Percentiles rank a stretch among this genome's conserved stretches.
phyloP scores from a whole-genome alignment of 2,329 filamentous ascomycete genomes.

The Lomentospora prolificans region DNA sequence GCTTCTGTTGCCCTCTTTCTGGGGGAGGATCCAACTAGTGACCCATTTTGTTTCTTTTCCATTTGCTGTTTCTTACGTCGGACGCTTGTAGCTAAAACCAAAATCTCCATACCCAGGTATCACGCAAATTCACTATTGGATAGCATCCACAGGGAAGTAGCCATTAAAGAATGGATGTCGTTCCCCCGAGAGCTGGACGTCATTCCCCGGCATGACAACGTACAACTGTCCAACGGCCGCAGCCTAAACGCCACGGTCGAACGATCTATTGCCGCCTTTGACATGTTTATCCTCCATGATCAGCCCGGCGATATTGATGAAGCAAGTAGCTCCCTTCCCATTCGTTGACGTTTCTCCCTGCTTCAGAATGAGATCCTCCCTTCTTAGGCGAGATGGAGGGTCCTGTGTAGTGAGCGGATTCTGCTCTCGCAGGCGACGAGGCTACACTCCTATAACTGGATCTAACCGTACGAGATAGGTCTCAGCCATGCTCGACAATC shows the following conservation, averaged over 20 bases:
- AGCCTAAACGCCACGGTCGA: slow-evolving; percentile 39
- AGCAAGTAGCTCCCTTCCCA: slow-evolving; percentile 29
- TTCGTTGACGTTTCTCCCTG: too few relatives aligned
- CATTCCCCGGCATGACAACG: slow-evolving; percentile 13
- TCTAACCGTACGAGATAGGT: slow-evolving; percentile 33
- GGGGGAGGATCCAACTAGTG: neutral
- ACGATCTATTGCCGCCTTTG: slow-evolving; percentile 69
- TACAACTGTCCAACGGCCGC: neutral
- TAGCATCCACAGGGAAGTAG: slow-evolving; percentile 70
- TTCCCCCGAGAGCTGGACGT: slow-evolving; percentile 3
- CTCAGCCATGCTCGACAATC: slow-evolving; percentile 51
- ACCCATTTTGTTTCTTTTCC: neutral
- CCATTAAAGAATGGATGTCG: slow-evolving; percentile 63
- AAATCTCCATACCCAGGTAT: slow-evolving; percentile 39
- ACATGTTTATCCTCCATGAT: slow-evolving; percentile 76
- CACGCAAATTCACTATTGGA: slow-evolving; percentile 66
- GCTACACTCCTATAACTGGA: too few relatives aligned
- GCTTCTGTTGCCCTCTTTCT: neutral
- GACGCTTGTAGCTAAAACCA: slow-evolving; percentile 8
- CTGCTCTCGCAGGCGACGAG: too few relatives aligned
- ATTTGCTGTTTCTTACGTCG: neutral
- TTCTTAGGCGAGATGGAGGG: too few relatives aligned
- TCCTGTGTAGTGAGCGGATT: too few relatives aligned
- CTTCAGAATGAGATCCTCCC: too few relatives aligned
- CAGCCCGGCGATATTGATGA: slow-evolving; percentile 64